Conservation (phyloP, 2,329 filamentous ascomycete genomes). For the Calonectria honghensis region DNA sequence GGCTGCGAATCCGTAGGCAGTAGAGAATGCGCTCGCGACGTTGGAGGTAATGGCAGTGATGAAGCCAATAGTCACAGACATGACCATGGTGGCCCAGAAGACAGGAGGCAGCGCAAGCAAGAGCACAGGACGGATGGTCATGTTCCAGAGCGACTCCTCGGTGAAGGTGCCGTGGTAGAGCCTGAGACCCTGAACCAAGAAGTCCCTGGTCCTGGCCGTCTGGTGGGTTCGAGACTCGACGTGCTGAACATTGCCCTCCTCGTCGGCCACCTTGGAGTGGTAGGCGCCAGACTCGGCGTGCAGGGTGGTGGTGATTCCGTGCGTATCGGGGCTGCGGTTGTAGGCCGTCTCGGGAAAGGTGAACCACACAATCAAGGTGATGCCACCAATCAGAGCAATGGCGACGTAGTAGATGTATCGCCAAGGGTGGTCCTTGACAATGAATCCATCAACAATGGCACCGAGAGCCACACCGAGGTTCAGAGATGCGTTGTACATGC, state of each 20-base stretch:
- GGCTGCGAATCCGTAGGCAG: slow-evolving; percentile 62
- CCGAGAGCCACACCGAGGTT: slow-evolving; percentile 64
- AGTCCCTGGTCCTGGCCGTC: slow-evolving; percentile 15
- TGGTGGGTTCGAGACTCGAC: slow-evolving; percentile 20
- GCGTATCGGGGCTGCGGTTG: slow-evolving; percentile 54
- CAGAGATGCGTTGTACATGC: slow-evolving; percentile 62
- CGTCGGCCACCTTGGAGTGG: slow-evolving; percentile 35
- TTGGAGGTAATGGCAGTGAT: slow-evolving; percentile 72
- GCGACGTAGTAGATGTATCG: slow-evolving; percentile 69
- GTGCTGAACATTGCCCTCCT: slow-evolving; percentile 34
- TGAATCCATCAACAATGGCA: slow-evolving; percentile 64
- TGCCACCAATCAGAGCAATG: slow-evolving; percentile 65
- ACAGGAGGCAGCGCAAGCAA: slow-evolving; percentile 69
- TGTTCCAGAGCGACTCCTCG: slow-evolving; percentile 55
- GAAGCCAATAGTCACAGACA: slow-evolving; percentile 72
- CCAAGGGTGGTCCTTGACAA: slow-evolving; percentile 68
- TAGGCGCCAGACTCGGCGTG: slow-evolving; percentile 35
- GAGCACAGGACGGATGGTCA: slow-evolving; percentile 67
- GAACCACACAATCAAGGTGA: slow-evolving; percentile 68
- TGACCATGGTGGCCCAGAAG: slow-evolving; percentile 70
- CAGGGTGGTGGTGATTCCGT: slow-evolving; percentile 32
- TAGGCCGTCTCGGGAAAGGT: slow-evolving; percentile 73
- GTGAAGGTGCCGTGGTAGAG: slow-evolving; percentile 41
- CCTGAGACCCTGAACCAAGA: slow-evolving; percentile 31
- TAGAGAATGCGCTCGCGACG: slow-evolving; percentile 62